Evolutionary conservation across 257 asterid genomes (phyloP), one percentile per base, ranked within the genome.

Genomic region (Nicotiana noctiflora): DNA sequence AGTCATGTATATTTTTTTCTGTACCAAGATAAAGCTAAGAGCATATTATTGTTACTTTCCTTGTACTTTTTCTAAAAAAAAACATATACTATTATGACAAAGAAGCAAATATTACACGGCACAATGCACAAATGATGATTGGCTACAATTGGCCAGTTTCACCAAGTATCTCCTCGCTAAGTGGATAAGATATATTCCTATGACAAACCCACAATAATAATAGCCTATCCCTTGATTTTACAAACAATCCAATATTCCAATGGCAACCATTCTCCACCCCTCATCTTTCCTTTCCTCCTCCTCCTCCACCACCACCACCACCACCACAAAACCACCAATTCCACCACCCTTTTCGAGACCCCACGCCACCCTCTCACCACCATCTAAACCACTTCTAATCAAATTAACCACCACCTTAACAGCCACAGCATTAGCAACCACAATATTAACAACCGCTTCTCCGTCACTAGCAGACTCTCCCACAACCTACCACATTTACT

Each of bases 191-290:
- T 25, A 79, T 12, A 75, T 76, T n/a, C 74, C 25, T 29, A 61
- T 60, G 10, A 34, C 79, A 67, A 80, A 44, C 14, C 17, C 21
- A 66, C 75, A 84, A 86, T 40, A 40, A 81, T 81, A 81, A 44
- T 55, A 86, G 86, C 72, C 88, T 75, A 79, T 80, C 88, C 90
- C 84, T 86, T 82, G 31, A 40, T 62, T 59, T 64, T 77, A 40
- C 82, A 52, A 31, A 76, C 79, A 19, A 65, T 81, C 66, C 80
- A 80, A 37, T 37, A 37, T 2, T 37, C 10, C 46, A 79, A 93
- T 95, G 98, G 97, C 99, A 84, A 86, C 94, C 61, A 85, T 89
- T 84, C 88, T 90, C 93, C 88, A 97, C 65, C 88, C 96, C 82
- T 88, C 97, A 70, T 91, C 95, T 87, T 37, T 88, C 87, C 89